Conservation (phyloP, 176 grass and related monocot species). For the Cymbopogon citratus region DNA sequence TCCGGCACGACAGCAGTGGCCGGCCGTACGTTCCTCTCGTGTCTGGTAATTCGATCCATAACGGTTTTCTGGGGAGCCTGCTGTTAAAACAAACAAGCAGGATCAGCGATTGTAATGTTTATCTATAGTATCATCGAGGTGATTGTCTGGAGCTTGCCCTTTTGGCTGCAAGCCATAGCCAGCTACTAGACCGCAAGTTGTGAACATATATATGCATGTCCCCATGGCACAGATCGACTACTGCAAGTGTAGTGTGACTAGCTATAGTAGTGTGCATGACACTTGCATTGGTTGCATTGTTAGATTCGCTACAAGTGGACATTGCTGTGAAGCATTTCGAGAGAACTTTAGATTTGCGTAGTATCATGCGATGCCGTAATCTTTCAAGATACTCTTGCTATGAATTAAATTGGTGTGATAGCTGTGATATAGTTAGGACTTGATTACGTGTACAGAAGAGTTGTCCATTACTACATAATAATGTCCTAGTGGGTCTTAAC, state of each 20-base stretch:
- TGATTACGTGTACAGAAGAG: neutral
- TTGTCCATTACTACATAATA: neutral
- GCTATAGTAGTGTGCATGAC: neutral
- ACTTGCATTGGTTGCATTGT: neutral
- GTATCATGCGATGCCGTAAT: neutral
- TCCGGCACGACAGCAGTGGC: slow-evolving; percentile 20
- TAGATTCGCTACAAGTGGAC: neutral
- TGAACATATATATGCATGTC: neutral
- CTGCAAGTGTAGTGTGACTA: neutral
- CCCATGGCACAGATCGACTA: neutral
- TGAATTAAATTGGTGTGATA: neutral
- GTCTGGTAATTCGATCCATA: slow-evolving; percentile 18
- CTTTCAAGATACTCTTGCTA: neutral
- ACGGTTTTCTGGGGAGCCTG: slow-evolving; percentile 34
- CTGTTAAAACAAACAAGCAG: slow-evolving; percentile 19
- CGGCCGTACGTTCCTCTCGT: slow-evolving; percentile 26
- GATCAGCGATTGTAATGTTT: neutral
- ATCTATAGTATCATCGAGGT: slow-evolving; percentile 7
- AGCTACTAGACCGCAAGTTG: neutral
- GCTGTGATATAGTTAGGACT: neutral
- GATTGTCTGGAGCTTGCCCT: slow-evolving; percentile 23
- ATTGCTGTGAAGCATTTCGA: neutral
- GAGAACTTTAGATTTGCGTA: neutral
- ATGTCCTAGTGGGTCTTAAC: neutral
- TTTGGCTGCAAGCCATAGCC: neutral